Evolutionary conservation across 192 early-diverging fungal genomes (phyloP).

Genomic region (Geosiphon pyriformis): DNA sequence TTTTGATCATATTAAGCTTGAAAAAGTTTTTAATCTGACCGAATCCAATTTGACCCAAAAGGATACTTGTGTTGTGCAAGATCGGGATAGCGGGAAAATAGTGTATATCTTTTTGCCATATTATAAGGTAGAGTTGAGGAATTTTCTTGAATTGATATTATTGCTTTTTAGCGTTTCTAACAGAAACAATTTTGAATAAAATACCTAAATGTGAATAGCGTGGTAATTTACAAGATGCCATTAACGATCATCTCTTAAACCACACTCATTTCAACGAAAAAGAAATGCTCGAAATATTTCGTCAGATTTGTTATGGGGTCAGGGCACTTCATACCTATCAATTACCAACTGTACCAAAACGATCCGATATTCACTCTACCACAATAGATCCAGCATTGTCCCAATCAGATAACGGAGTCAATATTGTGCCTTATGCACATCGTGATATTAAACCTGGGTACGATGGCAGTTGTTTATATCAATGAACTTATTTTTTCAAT

Average conservation of each 20-base stretch:
- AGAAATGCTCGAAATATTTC: conserved; percentile 54
- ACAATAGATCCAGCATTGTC: conserved; percentile 3
- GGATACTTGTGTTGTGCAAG: conserved; percentile 49
- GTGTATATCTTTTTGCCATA: conserved; percentile 72
- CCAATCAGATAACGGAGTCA: conserved; percentile 27
- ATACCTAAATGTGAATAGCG: conserved; percentile 11
- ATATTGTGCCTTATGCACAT: conserved; percentile 55
- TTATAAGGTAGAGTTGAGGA: conserved; percentile 45
- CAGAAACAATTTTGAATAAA: neutral
- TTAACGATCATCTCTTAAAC: conserved; percentile 43
- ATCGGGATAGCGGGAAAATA: conserved; percentile 42
- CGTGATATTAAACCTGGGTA: conserved; percentile 72
- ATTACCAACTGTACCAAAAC: conserved; percentile 35
- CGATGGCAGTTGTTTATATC: neutral
- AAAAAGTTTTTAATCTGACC: too few relatives aligned
- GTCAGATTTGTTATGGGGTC: conserved; percentile 55
- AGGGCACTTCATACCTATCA: conserved; percentile 49
- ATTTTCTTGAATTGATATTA: too few relatives aligned
- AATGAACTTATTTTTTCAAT: too few relatives aligned
- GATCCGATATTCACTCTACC: conserved; percentile 18
- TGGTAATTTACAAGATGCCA: conserved; percentile 54
- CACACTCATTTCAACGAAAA: conserved; percentile 48
- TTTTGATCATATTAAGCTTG: neutral
- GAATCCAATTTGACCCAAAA: too few relatives aligned
- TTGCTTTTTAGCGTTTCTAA: too few relatives aligned